Percentiles rank a stretch among this genome's conserved stretches.
These are phyloP conservation scores for Gossypium stocksii DNA, from an alignment of 345 rosid genomes.

Conservation along the genomic window DNA sequence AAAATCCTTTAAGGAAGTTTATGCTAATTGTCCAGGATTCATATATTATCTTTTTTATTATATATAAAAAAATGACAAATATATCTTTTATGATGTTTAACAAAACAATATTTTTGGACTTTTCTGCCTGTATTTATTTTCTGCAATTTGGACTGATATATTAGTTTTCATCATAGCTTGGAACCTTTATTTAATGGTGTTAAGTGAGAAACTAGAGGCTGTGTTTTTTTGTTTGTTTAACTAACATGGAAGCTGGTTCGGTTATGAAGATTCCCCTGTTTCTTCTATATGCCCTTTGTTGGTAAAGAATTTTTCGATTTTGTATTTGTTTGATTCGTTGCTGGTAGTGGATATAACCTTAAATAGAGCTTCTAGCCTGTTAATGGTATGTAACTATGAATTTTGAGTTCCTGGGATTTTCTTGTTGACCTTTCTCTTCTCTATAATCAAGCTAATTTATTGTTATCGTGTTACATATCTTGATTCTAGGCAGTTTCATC, in stretches of 20 bases:
- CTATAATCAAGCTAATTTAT: neutral
- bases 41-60: neutral
- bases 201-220: constrained; percentile 5
- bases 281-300: neutral
- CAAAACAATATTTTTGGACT: constrained; percentile 24
- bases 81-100: constrained; percentile 7
- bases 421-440: neutral
- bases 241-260: constrained; percentile 1
- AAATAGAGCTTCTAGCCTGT: neutral
- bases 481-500: neutral
- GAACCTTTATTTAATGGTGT: constrained; percentile 16
- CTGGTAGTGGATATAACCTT: constrained; percentile 1
- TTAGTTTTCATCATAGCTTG: constrained; percentile 11
- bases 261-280: constrained; percentile 20
- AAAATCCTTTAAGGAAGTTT: constrained; percentile 15
- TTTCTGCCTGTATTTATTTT: constrained; percentile 26
- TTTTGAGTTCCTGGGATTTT: neutral
- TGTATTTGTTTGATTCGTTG: constrained; percentile 8
- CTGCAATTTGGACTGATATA: constrained; percentile 9
- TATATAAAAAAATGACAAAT: constrained; percentile 4
- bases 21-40: constrained; percentile 11
- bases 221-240: neutral
- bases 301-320: neutral
- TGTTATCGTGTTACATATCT: neutral
- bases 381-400: neutral